phyloP scores from a whole-genome alignment of 331 rosid species.

The Pyrus hybrid region DNA sequence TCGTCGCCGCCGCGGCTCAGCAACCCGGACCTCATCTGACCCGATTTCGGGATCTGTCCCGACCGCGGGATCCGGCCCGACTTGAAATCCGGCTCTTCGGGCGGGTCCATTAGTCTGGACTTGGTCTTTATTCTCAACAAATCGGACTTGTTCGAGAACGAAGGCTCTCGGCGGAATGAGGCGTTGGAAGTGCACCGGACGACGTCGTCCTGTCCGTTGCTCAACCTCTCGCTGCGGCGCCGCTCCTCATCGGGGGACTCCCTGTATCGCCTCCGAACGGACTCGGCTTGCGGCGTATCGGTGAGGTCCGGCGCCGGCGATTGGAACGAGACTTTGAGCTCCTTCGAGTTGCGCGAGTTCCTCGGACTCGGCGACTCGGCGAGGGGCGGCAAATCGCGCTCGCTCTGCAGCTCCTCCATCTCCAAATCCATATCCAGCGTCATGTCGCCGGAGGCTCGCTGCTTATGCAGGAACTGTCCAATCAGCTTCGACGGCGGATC shows the following conservation, averaged over 20 bases:
- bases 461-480: slow-evolving; percentile 53
- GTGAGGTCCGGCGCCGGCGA: slow-evolving; percentile 3
- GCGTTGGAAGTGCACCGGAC: slow-evolving; percentile 58
- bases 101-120: slow-evolving; percentile 78
- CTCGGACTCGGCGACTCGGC: slow-evolving; percentile 54
- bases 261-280: slow-evolving; percentile 35
- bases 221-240: not conserved
- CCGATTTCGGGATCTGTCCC: slow-evolving; percentile 32
- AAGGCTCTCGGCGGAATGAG: slow-evolving; percentile 43
- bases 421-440: slow-evolving; percentile 85
- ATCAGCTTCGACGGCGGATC: slow-evolving; percentile 82
- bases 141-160: slow-evolving; percentile 36
- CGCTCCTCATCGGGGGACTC: slow-evolving; percentile 23
- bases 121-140: slow-evolving; percentile 48
- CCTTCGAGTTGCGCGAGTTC: slow-evolving; percentile 29
- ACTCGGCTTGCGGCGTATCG: slow-evolving; percentile 20
- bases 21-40: slow-evolving; percentile 47
- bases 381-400: slow-evolving; percentile 30
- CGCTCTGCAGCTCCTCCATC: slow-evolving; percentile 53
- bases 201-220: slow-evolving; percentile 11
- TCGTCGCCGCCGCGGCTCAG: slow-evolving; percentile 32
- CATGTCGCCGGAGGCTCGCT: slow-evolving; percentile 51
- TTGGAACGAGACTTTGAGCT: slow-evolving; percentile 57
- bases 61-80: slow-evolving; percentile 14
- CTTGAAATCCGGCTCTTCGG: slow-evolving; percentile 30